These are phyloP conservation scores for Ascochyta fabae DNA, from an alignment of 2,329 filamentous ascomycete species.

Conservation along the genomic window DNA sequence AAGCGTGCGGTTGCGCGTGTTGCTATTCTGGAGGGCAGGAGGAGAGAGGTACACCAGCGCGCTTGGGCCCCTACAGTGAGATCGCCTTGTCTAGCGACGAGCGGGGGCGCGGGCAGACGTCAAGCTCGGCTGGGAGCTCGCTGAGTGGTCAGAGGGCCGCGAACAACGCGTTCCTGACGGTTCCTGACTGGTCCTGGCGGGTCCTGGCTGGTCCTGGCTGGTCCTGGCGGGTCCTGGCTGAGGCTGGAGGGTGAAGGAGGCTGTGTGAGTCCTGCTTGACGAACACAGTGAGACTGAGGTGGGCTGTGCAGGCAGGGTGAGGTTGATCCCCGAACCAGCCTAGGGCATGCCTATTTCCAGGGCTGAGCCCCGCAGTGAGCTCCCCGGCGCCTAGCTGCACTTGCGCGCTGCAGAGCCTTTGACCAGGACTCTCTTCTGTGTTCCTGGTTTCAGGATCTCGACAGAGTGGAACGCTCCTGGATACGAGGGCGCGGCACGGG, in stretches of 20 bases:
- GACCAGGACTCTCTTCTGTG: conserved; percentile 18
- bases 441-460: conserved; percentile 32
- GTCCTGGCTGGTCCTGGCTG: conserved; percentile 35
- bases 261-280: conserved; percentile 32
- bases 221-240: conserved; percentile 19
- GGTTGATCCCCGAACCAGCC: conserved; percentile 12
- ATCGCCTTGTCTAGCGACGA: conserved; percentile 16
- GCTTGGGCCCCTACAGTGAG: conserved; percentile 17
- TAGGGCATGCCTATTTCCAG: conserved; percentile 10
- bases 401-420: conserved; percentile 16
- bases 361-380: conserved; percentile 12
- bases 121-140: conserved; percentile 17
- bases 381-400: conserved; percentile 22
- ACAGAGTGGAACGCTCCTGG: conserved; percentile 25
- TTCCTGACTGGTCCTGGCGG: conserved; percentile 36
- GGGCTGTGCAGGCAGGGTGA: conserved; percentile 20
- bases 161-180: conserved; percentile 29
- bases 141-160: conserved; percentile 32
- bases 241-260: conserved; percentile 40
- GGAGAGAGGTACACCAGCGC: conserved; percentile 14
- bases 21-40: conserved; percentile 20
- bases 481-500: conserved; percentile 14
- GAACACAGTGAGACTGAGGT: conserved; percentile 17
- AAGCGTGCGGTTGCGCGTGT: conserved; percentile 2
- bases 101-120: conserved; percentile 17